Evolutionary conservation across 371 early-diverging fungal species (phyloP), one percentile per base, ranked within the genome.

Genomic region (Conidiobolus incongruus): DNA sequence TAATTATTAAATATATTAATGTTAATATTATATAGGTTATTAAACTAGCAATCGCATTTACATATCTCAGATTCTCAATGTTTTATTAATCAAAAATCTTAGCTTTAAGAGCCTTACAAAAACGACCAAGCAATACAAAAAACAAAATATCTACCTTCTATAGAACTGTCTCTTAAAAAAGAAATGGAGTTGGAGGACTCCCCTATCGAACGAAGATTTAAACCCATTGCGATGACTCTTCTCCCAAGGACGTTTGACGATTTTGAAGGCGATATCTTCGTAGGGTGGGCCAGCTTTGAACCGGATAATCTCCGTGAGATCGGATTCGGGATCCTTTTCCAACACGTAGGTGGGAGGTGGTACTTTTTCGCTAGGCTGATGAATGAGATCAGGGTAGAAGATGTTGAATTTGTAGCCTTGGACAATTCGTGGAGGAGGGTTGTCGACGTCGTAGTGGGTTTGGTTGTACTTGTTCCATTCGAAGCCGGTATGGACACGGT

Each of bases 381-480:
- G 10, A 52, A 90, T 80, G 7, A 96, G 72, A 54, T 93, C 93
- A 4, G 96, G 96, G 56, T 91, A 96, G 58, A 92, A 96, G 30
- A 94, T 72, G 59, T 91, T 91, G 52, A 81, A 65, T 62, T 88
- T 90, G 71, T 93, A 95, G 0, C 94, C 94, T 61, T 92, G 89
- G 1, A 91, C 89, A 21, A 86, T 81, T 63, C 90, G 92, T 10
- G 94, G 93, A 40, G 96, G 96, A 8, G 93, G 93, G 45, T 96
- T 94, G 54, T 93, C 94, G 35, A 68, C 58, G 51, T 88, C 88
- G 60, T 93, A 96, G 53, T 96, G 93, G 0, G 90, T 88, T 51
- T 86, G 88, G 50, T 96, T 96, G 59, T 94, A 96, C 65, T 91
- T 89, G 72, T 90, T 94, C 96, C 96, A 96, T 58, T 93, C 94